phyloP scores from a whole-genome alignment of 2,329 filamentous ascomycete species.

The Truncatella angustata region DNA sequence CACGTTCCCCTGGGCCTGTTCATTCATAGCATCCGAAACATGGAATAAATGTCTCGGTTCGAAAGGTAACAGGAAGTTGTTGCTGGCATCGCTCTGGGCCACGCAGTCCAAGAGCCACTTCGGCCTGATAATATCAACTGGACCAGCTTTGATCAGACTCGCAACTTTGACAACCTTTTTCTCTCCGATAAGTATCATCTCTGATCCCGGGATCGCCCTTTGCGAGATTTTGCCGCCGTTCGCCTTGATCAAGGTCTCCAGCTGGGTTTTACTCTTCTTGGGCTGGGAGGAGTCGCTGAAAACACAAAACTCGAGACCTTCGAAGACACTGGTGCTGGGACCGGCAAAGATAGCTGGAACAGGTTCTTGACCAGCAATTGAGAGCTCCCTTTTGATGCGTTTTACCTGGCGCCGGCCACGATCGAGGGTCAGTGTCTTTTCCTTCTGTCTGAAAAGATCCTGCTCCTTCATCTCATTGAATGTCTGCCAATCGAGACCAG shows the following conservation, averaged over 20 bases:
- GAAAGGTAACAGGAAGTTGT: conserved; percentile 58
- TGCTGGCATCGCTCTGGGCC: conserved; percentile 45
- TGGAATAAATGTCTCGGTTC: conserved; percentile 70
- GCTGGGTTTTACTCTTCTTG: conserved; percentile 73
- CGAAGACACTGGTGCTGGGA: conserved; percentile 65
- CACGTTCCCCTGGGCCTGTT: conserved; percentile 57
- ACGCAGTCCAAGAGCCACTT: conserved; percentile 84
- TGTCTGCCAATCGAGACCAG: conserved; percentile 73
- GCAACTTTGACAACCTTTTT: conserved; percentile 79
- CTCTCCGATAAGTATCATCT: conserved; percentile 75
- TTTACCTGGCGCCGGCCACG: conserved; percentile 55
- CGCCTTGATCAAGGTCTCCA: conserved; percentile 79
- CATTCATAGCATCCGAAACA: conserved; percentile 54
- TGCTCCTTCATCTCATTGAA: conserved; percentile 70
- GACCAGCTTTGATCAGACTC: conserved; percentile 71
- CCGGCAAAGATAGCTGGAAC: conserved; percentile 46
- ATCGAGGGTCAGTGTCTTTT: conserved; percentile 77
- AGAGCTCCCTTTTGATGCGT: conserved; percentile 65
- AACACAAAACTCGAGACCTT: conserved; percentile 77
- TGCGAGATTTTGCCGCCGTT: conserved; percentile 81
- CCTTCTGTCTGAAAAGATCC: conserved; percentile 67
- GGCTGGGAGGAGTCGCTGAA: conserved; percentile 73
- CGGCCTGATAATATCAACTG: conserved; percentile 72
- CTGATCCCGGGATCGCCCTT: conserved; percentile 58
- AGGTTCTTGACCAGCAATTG: conserved; percentile 69